These are phyloP conservation scores for Sporobolus alterniflorus DNA, from an alignment of 202 grass and related monocot genomes.

Conservation along the genomic window DNA sequence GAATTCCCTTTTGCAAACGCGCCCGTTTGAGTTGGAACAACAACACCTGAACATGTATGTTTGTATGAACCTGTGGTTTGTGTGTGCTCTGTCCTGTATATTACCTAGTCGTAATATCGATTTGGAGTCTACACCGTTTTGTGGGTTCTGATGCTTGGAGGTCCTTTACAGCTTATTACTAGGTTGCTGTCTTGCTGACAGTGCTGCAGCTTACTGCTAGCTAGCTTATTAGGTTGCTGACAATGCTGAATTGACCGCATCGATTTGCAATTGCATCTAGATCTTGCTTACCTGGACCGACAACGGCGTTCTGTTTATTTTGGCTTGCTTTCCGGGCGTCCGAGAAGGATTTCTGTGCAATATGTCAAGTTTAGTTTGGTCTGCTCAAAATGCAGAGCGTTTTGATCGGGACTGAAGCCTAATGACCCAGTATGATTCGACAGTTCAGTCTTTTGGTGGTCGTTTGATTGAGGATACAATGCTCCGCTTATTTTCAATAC, in stretches of 20 bases:
- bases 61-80: not conserved
- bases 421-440: too few relatives aligned
- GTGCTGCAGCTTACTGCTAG: not conserved
- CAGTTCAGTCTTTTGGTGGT: not conserved
- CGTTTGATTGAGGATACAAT: not conserved
- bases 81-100: not conserved
- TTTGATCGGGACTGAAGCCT: too few relatives aligned
- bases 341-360: not conserved
- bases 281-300: not conserved
- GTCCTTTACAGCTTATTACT: not conserved
- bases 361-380: too few relatives aligned
- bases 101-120: not conserved
- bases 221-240: not conserved
- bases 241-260: not conserved
- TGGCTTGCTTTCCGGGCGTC: not conserved
- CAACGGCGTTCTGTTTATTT: not conserved
- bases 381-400: too few relatives aligned
- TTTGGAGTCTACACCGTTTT: not conserved
- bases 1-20: slow-evolving; percentile 15
- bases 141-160: not conserved
- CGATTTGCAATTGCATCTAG: not conserved
- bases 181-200: not conserved
- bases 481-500: not conserved
- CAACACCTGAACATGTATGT: not conserved
- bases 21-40: not conserved